These are phyloP conservation scores for Dioscorea alata DNA, from an alignment of 106 monocot genomes.

Conservation along the genomic window DNA sequence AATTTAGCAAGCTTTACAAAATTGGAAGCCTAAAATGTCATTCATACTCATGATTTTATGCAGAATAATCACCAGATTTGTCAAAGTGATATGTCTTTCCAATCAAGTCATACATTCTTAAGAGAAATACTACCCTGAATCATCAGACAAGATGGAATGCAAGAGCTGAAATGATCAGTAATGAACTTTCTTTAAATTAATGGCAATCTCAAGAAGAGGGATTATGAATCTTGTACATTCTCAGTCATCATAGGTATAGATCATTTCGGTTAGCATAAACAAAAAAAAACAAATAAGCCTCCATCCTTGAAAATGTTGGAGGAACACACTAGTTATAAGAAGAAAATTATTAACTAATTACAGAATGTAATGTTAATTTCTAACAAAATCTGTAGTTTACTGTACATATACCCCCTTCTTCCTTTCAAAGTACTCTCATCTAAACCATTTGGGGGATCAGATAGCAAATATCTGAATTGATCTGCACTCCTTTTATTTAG, in stretches of 20 bases:
- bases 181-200: no score
- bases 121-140: no score
- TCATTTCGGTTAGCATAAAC: neutral
- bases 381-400: neutral
- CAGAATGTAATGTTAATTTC: neutral
- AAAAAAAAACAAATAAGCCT: neutral
- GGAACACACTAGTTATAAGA: neutral
- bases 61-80: no score
- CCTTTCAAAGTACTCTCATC: neutral
- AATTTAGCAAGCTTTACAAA: no score
- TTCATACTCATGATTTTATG: no score
- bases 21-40: no score
- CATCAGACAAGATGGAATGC: no score
- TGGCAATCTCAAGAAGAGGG: no score
- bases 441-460: neutral
- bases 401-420: neutral
- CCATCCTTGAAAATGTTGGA: slow-evolving; percentile 4
- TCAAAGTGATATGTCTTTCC: no score
- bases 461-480: neutral
- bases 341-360: neutral
- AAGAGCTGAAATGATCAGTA: no score
- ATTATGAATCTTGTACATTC: no score
- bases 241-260: neutral
- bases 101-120: no score
- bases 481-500: neutral